A percentile compares a stretch with the other conserved stretches of the same genome.
Evolutionary conservation across 2,329 filamentous ascomycete genomes (phyloP).

Genomic region (Fusarium paranaense): DNA sequence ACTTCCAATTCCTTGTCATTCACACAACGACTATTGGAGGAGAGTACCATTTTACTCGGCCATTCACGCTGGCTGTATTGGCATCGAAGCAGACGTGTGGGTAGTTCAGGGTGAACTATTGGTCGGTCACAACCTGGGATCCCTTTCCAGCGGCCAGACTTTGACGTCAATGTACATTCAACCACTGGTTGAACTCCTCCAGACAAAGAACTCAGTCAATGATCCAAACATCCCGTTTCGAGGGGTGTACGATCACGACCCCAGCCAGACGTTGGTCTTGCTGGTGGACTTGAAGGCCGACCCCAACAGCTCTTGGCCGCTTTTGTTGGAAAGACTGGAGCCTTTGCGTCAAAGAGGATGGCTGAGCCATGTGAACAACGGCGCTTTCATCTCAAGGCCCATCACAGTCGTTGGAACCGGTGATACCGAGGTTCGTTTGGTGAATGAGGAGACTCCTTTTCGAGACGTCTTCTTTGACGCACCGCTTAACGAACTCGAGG

Average conservation of each 20-base stretch:
- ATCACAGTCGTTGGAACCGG: constrained; percentile 79
- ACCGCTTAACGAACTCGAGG: constrained; percentile 60
- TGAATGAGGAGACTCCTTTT: constrained; percentile 34
- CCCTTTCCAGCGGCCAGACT: constrained; percentile 66
- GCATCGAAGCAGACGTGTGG: constrained; percentile 79
- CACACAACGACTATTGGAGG: constrained; percentile 79
- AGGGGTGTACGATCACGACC: constrained; percentile 68
- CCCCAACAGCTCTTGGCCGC: constrained; percentile 38
- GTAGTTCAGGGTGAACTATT: constrained; percentile 65
- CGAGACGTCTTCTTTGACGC: constrained; percentile 76
- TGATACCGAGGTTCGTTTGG: constrained; percentile 41
- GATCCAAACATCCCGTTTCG: constrained; percentile 38
- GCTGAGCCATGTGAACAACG: constrained; percentile 65
- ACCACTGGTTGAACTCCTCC: constrained; percentile 70
- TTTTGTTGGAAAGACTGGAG: constrained; percentile 56
- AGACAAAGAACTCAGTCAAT: constrained; percentile 53
- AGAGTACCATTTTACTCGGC: constrained; percentile 72
- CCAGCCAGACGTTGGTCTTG: constrained; percentile 67
- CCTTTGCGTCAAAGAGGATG: constrained; percentile 70
- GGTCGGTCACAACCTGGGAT: constrained; percentile 71
- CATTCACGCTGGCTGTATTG: constrained; percentile 67
- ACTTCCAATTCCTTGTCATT: constrained; percentile 69
- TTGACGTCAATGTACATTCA: constrained; percentile 73
- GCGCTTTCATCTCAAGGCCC: constrained; percentile 62
- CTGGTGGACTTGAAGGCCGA: constrained; percentile 77